A percentile compares a stretch with the other conserved stretches of the same genome.
Conservation (phyloP, 2,329 filamentous ascomycete genomes). For the Exophiala calicioides region DNA sequence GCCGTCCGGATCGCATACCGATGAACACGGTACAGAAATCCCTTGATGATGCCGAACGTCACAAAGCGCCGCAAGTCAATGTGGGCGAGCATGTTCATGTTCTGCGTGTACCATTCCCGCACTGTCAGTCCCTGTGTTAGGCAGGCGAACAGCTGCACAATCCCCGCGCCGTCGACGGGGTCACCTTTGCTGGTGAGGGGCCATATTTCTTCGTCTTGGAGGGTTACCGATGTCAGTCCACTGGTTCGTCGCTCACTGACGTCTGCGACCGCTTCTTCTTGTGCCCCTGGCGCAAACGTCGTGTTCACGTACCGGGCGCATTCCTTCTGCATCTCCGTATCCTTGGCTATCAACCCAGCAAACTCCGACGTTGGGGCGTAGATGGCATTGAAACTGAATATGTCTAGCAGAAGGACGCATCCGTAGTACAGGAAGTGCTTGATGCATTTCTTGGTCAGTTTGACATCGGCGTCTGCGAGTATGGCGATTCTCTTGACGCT, state of each 20-base stretch:
- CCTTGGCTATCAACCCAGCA: constrained; percentile 70
- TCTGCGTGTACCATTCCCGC: constrained; percentile 79
- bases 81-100: constrained; percentile 69
- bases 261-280: constrained; percentile 27
- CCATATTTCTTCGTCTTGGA: constrained; percentile 41
- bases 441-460: constrained; percentile 81
- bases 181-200: constrained; percentile 41
- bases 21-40: constrained; percentile 87
- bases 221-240: constrained; percentile 28
- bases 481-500: constrained; percentile 85
- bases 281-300: constrained; percentile 41
- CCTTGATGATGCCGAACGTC: constrained; percentile 95
- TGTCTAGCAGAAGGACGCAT: constrained; percentile 84
- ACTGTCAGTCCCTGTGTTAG: constrained; percentile 81
- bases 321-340: constrained; percentile 79
- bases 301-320: constrained; percentile 80
- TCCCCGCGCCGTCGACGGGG: constrained; percentile 46
- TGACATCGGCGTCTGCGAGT: constrained; percentile 80
- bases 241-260: constrained; percentile 20
- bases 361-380: constrained; percentile 83
- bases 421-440: constrained; percentile 92
- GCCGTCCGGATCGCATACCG: constrained; percentile 71
- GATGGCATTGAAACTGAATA: constrained; percentile 90
- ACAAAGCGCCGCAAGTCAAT: constrained; percentile 90
- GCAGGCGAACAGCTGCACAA: constrained; percentile 83